These are phyloP conservation scores for Fusarium dlaminii DNA, from an alignment of 2,329 filamentous ascomycete genomes.

Conservation along the genomic window DNA sequence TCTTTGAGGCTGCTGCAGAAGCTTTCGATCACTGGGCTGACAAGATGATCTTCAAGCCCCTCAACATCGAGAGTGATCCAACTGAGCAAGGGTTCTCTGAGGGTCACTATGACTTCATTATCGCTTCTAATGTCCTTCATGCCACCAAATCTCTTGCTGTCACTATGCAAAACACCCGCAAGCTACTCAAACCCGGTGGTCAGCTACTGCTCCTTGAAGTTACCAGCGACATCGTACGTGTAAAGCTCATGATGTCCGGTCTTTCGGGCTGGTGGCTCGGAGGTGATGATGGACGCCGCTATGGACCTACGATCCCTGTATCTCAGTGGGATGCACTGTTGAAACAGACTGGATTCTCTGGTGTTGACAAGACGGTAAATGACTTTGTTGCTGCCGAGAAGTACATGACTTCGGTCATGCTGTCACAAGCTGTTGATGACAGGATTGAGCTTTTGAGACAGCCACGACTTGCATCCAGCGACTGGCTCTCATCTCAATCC, in stretches of 20 bases:
- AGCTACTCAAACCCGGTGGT: conserved; percentile 43
- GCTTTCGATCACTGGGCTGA: not conserved
- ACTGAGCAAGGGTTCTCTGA: conserved; percentile 44
- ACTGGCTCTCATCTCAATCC: not conserved
- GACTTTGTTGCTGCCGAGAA: not conserved
- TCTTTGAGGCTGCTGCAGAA: conserved; percentile 15
- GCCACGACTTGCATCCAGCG: not conserved
- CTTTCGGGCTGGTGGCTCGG: conserved; percentile 12
- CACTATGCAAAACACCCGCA: conserved; percentile 25
- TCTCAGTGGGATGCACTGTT: not conserved
- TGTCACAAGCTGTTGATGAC: not conserved
- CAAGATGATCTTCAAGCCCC: conserved; percentile 18
- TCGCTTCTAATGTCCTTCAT: conserved; percentile 51
- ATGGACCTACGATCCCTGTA: not conserved
- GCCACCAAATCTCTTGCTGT: conserved; percentile 26
- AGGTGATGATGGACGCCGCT: conserved; percentile 3
- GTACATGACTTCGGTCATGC: conserved; percentile 5
- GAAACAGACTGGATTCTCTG: not conserved
- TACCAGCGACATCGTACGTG: not conserved
- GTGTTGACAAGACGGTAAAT: not conserved
- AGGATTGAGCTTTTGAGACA: not conserved
- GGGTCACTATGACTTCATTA: conserved; percentile 48
- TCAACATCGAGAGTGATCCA: not conserved
- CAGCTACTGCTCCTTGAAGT: conserved; percentile 33
- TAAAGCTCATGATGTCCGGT: conserved; percentile 9